These are phyloP conservation scores for Ceratocystiopsis brevicomis DNA, from an alignment of 2,329 filamentous ascomycete species.

Conservation along the genomic window DNA sequence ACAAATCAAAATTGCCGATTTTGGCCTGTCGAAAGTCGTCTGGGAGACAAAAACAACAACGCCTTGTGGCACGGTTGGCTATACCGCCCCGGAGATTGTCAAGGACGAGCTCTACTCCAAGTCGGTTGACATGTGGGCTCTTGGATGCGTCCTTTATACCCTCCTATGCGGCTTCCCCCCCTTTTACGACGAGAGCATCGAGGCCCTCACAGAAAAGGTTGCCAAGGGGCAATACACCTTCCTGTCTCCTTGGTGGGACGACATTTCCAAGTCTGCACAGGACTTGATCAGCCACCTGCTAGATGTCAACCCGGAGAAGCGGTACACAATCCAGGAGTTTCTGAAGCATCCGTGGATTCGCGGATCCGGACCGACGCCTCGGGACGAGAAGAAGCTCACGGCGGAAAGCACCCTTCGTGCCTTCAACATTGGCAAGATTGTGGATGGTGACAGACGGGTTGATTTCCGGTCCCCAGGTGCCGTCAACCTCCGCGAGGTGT, in stretches of 20 bases:
- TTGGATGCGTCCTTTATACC: conserved; percentile 93
- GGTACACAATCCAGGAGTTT: conserved; percentile 86
- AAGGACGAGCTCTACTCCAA: conserved; percentile 98
- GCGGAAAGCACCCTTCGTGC: conserved; percentile 29
- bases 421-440: conserved; percentile 36
- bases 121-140: conserved; percentile 97
- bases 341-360: conserved; percentile 88
- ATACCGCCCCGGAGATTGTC: conserved; percentile 95
- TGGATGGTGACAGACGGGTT: conserved; percentile 46
- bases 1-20: conserved; percentile 92
- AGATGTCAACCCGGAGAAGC: conserved; percentile 85
- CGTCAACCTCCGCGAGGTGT: conserved; percentile 89
- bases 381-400: conserved; percentile 35
- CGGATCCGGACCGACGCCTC: conserved; percentile 37
- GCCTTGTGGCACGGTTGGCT: conserved; percentile 94
- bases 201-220: conserved; percentile 92
- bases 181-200: conserved; percentile 97
- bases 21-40: conserved; percentile 91
- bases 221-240: conserved; percentile 94
- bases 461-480: conserved; percentile 93
- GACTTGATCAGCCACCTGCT: conserved; percentile 86
- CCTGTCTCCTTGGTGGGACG: conserved; percentile 97
- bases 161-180: conserved; percentile 93
- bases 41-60: conserved; percentile 99
- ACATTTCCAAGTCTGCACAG: conserved; percentile 87